A percentile compares a stretch with the other conserved stretches of the same genome.
phyloP scores from a whole-genome alignment of 306 rosid species.

The Malus orientalis region DNA sequence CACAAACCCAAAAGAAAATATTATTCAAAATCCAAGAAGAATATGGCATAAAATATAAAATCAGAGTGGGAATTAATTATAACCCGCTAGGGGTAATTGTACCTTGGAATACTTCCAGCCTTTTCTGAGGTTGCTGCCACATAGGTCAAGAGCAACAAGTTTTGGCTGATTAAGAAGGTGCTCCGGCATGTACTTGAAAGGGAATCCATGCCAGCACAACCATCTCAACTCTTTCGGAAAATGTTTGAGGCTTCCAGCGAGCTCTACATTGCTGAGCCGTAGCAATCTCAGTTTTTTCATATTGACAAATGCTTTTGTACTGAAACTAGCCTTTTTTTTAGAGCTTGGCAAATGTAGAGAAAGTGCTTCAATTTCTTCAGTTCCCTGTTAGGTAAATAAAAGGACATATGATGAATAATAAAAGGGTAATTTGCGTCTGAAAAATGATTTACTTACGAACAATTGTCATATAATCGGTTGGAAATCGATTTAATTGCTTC shows the following conservation, averaged over 20 bases:
- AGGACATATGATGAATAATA: not conserved
- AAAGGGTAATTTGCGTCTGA: not conserved
- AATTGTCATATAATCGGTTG: no score
- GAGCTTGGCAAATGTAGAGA: constrained; percentile 2
- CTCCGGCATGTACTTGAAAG: not conserved
- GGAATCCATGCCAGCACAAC: not conserved
- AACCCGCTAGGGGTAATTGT: not conserved
- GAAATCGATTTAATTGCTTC: no score
- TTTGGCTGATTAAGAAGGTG: constrained; percentile 8
- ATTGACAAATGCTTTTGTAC: constrained; percentile 14
- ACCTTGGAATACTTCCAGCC: constrained; percentile 37
- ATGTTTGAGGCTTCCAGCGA: constrained; percentile 12
- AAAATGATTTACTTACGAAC: no score
- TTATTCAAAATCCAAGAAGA: no score
- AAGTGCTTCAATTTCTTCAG: constrained; percentile 8
- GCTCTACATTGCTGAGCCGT: constrained; percentile 15
- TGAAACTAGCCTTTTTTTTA: not conserved
- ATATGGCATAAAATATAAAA: no score
- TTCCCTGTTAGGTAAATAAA: constrained; percentile 7
- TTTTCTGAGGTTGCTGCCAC: constrained; percentile 22
- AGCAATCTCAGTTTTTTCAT: constrained; percentile 40
- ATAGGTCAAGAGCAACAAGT: constrained; percentile 25
- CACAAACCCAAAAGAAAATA: no score
- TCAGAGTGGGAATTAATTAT: no score
- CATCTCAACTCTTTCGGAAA: constrained; percentile 20